Base-by-base conservation (phyloP, 805 yeast genomes). In the Ogataea wickerhamii region DNA sequence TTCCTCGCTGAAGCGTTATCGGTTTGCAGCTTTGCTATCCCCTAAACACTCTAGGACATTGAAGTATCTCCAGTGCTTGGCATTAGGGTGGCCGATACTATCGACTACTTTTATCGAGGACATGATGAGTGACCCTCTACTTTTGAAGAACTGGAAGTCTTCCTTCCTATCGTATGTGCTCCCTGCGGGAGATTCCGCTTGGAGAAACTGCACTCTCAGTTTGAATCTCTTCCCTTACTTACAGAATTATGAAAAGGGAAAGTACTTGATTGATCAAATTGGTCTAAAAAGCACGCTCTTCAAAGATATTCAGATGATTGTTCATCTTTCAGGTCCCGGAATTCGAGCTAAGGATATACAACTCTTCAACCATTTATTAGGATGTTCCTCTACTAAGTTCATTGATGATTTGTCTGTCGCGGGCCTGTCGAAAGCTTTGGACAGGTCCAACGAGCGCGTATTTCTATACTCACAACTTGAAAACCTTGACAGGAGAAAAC, bases 61-160 rank as follows among this genome's bases (percentile, higher is more conserved):
- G 6, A 88, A 87, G 52, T 88, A 82, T 55, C 56, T 88, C 7
- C 93, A 86, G 52, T 78, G 82, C 2, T 57, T 87, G 13, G 85
- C 91, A 0, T 54, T 87, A 30, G 89, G 91, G 2, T 87, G 95
- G 95, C 97, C 97, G 2, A 72, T 84, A 14, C 52, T 88, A 21
- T 78, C 86, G 3, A 71, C 73, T 39, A 53, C 60, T 6, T 87
- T 73, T 47, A 63, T 87, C 3, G 54, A 58, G 5, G 82, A 80
- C 41, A 70, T 82, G 39, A 49, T 74, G 2, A 46, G 52, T 2
- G 30, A 41, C 20, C 37, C 43, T 1, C 20, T 25, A 6, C 20
- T 36, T 14, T 22, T 33, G 40, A 48, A 2, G 20, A 42, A 20
- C 35, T 67, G 40, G 60, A 38, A 67, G 4, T 43, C 52, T 1